Evolutionary conservation across 495 filamentous ascomycete genomes (phyloP), one percentile per base, ranked within the genome.

Genomic region (Polyplosphaeria fusca): DNA sequence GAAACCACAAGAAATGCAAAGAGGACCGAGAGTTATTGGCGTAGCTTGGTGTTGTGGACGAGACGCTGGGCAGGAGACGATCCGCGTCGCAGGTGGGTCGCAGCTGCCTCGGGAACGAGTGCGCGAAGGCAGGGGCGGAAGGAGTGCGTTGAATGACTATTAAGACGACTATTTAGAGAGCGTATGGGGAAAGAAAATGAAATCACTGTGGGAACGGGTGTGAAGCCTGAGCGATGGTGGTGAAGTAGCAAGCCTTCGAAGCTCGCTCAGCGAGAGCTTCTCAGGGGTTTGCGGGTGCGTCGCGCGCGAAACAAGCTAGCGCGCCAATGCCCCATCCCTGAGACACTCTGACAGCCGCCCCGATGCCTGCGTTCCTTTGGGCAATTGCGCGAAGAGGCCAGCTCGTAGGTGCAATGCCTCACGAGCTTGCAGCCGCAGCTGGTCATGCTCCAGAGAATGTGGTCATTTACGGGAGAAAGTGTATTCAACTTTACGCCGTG

Each of bases 1-100:
- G 50, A 64, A 45, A 51, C 26, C 23, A 44, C 48, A 57, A 53
- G 51, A 54, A 30, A 44, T 11, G 27, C 19, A 26, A 20, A 55
- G 22, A 55, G 18, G 18, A 25, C 39, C 26, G 23, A 35, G 24
- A 30, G 37, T 20, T 44, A 24, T 35, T 55, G 52, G 25, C 18
- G 22, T 20, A 26, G 16, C 43, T 46, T 46, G 43, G 16, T 26
- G 39, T 20, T 42, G 39, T 35, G 39, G 9, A 11, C 39, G 39
- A 18, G 9, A 18, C 9, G 9, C 11, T 35, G 19, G 19, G 18
- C 25, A 38, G 47, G 47, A 38, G 27, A 11, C 18, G 43, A 46
- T 46, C 18, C 18, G 22, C 43, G 43, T 46, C 19, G 11, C 39
- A 42, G 39, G 39, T n/a, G n/a, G n/a, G n/a, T 42, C 18, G 39